phyloP scores from a whole-genome alignment of 2,329 filamentous ascomycete species.

The Sarocladium strictum region DNA sequence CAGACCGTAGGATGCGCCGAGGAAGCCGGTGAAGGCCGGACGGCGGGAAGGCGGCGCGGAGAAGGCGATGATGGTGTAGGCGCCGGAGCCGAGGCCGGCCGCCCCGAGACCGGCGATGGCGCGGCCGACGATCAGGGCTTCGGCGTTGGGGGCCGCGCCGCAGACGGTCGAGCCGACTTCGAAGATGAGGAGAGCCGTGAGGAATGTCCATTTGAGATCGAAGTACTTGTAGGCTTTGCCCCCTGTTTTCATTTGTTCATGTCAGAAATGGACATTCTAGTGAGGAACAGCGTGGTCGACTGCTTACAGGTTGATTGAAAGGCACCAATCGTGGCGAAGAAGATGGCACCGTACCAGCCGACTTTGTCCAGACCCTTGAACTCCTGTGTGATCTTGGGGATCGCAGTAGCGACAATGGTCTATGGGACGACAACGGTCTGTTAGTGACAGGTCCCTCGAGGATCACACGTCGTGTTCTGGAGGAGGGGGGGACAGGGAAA shows the following conservation, averaged over 20 bases:
- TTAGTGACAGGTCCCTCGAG: neutral
- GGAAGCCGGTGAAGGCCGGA: constrained; percentile 20
- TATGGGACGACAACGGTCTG: constrained; percentile 16
- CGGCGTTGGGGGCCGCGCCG: constrained; percentile 37
- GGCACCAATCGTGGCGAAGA: constrained; percentile 41
- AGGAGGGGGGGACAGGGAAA: no score
- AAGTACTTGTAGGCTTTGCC: constrained; percentile 48
- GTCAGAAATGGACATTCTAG: neutral
- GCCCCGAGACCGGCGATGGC: constrained; percentile 42
- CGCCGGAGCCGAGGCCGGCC: constrained; percentile 37
- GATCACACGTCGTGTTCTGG: no score
- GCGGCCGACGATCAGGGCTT: constrained; percentile 44
- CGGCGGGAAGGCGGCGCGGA: constrained; percentile 18
- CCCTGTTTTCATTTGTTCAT: constrained; percentile 22
- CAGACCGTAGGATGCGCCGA: constrained; percentile 19
- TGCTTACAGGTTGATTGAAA: constrained; percentile 37
- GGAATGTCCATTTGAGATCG: constrained; percentile 42
- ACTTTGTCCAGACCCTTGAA: constrained; percentile 46
- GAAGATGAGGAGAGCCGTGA: constrained; percentile 43
- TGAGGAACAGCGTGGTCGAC: constrained; percentile 15
- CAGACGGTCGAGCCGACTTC: constrained; percentile 50
- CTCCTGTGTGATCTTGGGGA: constrained; percentile 49
- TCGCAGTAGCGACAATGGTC: constrained; percentile 52
- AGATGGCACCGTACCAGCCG: constrained; percentile 54
- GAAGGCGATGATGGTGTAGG: constrained; percentile 39